These are phyloP conservation scores for Dothideomycetes sp. DNA, from an alignment of 2,329 filamentous ascomycete species.

Conservation along the genomic window DNA sequence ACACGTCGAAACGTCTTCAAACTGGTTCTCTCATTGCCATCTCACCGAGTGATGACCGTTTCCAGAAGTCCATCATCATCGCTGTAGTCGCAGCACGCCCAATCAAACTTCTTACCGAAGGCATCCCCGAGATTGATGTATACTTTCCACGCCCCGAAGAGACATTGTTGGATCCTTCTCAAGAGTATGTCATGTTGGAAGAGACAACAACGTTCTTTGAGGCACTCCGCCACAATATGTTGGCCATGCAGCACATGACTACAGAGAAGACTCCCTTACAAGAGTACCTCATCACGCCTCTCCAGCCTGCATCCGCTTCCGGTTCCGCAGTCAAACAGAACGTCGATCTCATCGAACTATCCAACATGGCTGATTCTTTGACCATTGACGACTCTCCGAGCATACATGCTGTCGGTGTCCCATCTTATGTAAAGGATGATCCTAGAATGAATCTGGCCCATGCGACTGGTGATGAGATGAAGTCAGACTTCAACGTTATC, in stretches of 20 bases:
- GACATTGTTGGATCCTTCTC: constrained; percentile 57
- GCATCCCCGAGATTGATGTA: constrained; percentile 65
- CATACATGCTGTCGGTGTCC: constrained; percentile 24
- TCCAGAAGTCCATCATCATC: constrained; percentile 56
- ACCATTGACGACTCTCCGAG: neutral
- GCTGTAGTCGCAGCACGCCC: constrained; percentile 65
- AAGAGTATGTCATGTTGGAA: constrained; percentile 72
- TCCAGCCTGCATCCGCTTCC: no score
- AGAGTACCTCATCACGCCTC: constrained; percentile 4
- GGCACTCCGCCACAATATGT: constrained; percentile 61
- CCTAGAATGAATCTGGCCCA: constrained; percentile 42
- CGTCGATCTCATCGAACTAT: constrained; percentile 3
- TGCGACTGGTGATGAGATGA: constrained; percentile 5
- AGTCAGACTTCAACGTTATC: constrained; percentile 4
- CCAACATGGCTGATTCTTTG: neutral
- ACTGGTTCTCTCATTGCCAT: constrained; percentile 48
- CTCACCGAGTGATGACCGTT: constrained; percentile 49
- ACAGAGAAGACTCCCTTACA: constrained; percentile 35
- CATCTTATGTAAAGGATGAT: constrained; percentile 43
- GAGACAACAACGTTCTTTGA: constrained; percentile 68
- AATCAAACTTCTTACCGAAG: constrained; percentile 50
- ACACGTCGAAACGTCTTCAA: constrained; percentile 49
- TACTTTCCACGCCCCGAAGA: constrained; percentile 57
- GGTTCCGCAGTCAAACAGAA: neutral
- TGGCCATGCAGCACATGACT: constrained; percentile 58